Evolutionary conservation across 2,329 filamentous ascomycete genomes (phyloP).

Genomic region (Fusarium coffeatum): DNA sequence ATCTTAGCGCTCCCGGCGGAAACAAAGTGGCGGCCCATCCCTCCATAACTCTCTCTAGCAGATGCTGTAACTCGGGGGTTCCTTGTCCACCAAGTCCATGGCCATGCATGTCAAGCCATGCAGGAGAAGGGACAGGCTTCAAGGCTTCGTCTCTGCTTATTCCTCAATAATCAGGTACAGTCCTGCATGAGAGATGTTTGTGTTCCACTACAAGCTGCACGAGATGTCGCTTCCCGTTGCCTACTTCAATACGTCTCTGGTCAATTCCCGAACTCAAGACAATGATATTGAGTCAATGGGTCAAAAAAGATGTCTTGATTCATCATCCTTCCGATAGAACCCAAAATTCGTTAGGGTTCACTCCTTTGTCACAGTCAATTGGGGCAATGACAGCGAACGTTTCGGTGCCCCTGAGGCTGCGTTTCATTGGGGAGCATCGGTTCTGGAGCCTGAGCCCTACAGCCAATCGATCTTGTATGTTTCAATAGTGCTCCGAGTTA

Average conservation of each 20-base stretch:
- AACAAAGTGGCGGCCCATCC: slow-evolving; percentile 32
- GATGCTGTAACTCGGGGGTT: slow-evolving; percentile 22
- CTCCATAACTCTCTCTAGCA: slow-evolving; percentile 18
- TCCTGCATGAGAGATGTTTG: slow-evolving; percentile 20
- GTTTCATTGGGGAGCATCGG: slow-evolving; percentile 43
- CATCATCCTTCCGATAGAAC: slow-evolving; percentile 1
- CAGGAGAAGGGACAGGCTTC: slow-evolving; percentile 32
- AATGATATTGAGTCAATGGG: slow-evolving; percentile 5
- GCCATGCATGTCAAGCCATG: slow-evolving; percentile 43
- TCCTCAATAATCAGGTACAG: slow-evolving; percentile 14
- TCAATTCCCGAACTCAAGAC: slow-evolving; percentile 29
- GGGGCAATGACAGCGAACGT: slow-evolving; percentile 27
- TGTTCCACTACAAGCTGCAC: slow-evolving; percentile 28
- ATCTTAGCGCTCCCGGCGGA: slow-evolving; percentile 35
- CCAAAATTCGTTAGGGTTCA: slow-evolving; percentile 19
- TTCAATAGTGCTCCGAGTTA: slow-evolving; percentile 37
- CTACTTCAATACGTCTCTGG: slow-evolving; percentile 23
- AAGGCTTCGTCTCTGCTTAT: neutral
- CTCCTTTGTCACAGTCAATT: slow-evolving; percentile 29
- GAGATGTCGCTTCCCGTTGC: slow-evolving; percentile 34
- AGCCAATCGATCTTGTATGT: slow-evolving; percentile 43
- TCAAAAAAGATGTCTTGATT: neutral
- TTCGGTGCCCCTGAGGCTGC: slow-evolving; percentile 29
- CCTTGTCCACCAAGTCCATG: slow-evolving; percentile 33
- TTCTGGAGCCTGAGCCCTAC: slow-evolving; percentile 28